These are phyloP conservation scores for Aureobasidium sp. DNA, from an alignment of 2,329 filamentous ascomycete species.

Conservation along the genomic window DNA sequence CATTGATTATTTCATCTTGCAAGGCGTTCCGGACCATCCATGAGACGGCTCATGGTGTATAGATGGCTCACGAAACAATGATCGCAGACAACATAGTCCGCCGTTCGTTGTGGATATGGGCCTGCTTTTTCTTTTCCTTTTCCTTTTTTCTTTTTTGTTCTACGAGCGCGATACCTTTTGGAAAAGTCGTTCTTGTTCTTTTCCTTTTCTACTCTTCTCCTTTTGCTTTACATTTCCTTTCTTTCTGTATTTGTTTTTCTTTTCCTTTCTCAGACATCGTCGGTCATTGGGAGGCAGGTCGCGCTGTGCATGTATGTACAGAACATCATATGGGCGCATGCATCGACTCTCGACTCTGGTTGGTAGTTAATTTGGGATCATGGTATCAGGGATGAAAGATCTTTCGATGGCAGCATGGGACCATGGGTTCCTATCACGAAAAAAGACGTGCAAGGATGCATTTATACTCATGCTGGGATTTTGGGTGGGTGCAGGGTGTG, in stretches of 20 bases:
- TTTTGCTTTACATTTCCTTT: constrained; percentile 4
- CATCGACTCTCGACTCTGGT: constrained; percentile 13
- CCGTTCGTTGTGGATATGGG: background rate
- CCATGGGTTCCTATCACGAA: background rate
- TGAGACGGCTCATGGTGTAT: constrained; percentile 12
- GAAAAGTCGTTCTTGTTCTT: constrained; percentile 7
- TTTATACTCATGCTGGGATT: constrained; percentile 9
- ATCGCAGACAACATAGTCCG: background rate
- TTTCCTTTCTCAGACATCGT: constrained; percentile 6
- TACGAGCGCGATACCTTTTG: constrained; percentile 6
- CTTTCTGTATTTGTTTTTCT: background rate
- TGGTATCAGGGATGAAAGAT: background rate
- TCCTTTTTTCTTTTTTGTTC: constrained; percentile 1
- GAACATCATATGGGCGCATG: constrained; percentile 1
- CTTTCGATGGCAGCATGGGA: constrained; percentile 5
- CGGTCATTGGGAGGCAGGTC: background rate
- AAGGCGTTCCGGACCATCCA: constrained; percentile 12
- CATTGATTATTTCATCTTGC: constrained; percentile 14
- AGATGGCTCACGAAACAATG: constrained; percentile 1
- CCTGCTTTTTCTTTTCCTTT: background rate
- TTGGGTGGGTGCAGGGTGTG: background rate
- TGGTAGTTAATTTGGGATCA: constrained; percentile 1
- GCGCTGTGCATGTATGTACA: constrained; percentile 1
- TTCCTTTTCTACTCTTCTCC: background rate
- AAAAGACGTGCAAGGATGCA: background rate